Conservation (phyloP, 2,329 filamentous ascomycete species). For the Diaporthe velutina region DNA sequence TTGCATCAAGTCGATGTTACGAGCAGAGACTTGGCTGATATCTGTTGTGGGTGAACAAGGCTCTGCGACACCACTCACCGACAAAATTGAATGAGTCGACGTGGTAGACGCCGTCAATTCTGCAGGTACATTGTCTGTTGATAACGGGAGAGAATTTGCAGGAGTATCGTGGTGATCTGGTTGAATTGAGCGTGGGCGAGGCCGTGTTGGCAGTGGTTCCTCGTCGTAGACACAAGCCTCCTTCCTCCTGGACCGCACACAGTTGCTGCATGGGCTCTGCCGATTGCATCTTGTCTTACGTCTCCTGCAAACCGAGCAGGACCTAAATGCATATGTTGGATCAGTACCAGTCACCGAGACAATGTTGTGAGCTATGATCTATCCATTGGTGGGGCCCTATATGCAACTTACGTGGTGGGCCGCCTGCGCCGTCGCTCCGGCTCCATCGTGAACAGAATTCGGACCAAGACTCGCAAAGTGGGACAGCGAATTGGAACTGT, state of each 20-base stretch:
- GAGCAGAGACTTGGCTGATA: neutral
- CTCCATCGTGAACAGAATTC: conserved; percentile 28
- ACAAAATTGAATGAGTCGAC: neutral
- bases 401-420: conserved; percentile 31
- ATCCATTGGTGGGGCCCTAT: neutral
- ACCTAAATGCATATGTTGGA: neutral
- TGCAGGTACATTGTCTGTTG: neutral
- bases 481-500: neutral
- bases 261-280: conserved; percentile 57
- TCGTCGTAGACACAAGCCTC: conserved; percentile 49
- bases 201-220: conserved; percentile 38
- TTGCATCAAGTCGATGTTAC: conserved; percentile 54
- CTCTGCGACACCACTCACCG: neutral
- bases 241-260: conserved; percentile 51
- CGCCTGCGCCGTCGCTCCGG: conserved; percentile 40
- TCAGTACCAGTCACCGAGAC: neutral
- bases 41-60: conserved; percentile 41
- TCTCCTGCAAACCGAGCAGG: conserved; percentile 56
- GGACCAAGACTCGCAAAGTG: neutral
- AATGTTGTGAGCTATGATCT: neutral
- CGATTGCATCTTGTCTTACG: conserved; percentile 59
- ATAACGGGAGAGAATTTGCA: neutral
- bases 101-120: neutral
- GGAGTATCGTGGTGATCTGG: neutral
- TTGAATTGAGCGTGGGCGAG: neutral